Evolutionary conservation across 345 rosid species (phyloP), one percentile per base, ranked within the genome.

Genomic region (Populus euphratica): DNA sequence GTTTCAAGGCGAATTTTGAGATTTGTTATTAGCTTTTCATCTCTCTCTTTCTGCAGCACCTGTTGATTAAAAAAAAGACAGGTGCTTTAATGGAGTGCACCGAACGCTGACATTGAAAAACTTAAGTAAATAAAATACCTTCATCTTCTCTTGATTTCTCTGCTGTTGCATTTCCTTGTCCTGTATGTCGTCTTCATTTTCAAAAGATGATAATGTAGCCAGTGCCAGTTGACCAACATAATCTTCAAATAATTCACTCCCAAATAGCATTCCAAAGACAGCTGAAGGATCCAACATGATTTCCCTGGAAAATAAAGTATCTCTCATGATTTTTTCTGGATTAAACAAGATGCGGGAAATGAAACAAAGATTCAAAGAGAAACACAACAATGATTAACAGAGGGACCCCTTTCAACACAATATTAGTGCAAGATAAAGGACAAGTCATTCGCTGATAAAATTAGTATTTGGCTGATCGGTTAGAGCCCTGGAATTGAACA

Each of bases 261-360:
- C 98, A 66, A 96, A 93, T 61, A 92, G 86, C 98, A 92, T 92
- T 61, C 98, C 97, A 80, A 96, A 96, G 11, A 96, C 97, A 65
- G 94, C 86, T 61, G 97, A 77, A 83, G 99, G 96, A 68, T 96
- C 99, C 80, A 91, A 76, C 97, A 96, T 96, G 68, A 88, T 70
- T 39, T 90, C 96, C 87, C 99, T 96, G 79, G 62, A 70, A 85
- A 70, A 70, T 25, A 79, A 50, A 27, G 38, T 47, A 18, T 20
- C 27, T 41, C 59, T 74, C 25, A 33, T 31, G 39, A 66, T 75
- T 78, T 68, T 16, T n/a, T 41, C 33, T 21, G 7, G 59, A 73
- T 39, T 6, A 72, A 36, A 76, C 67, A 56, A 20, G 61, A 66
- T 18, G 36, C 21, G 5, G 41, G 27, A 43, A 72, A 64, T 38